Evolutionary conservation across 495 filamentous ascomycete genomes (phyloP), one percentile per base, ranked within the genome.

Genomic region (Coniosporium apollinis): DNA sequence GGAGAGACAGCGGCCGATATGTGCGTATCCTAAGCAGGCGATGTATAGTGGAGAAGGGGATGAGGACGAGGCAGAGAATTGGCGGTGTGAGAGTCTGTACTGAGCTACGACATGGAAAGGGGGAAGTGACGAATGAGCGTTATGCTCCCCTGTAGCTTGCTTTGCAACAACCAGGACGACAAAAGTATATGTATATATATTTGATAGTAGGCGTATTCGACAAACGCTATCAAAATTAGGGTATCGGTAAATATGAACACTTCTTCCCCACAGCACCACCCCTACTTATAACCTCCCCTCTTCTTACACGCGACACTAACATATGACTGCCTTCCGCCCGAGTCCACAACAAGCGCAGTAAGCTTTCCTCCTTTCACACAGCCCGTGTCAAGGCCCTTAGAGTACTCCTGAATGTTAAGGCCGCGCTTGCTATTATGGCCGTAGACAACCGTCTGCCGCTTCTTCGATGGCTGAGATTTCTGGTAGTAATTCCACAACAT

Each of bases 341-440:
- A 45, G 39, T 73, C 70, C 25, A 92, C 67, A 3, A 94, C 62
- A 38, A 89, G 45, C n/a, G 81, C 87, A 2, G 79, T 81, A 38
- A 94, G 49, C 36, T 66, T 62, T 0, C 72, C 74, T 5, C 82
- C 84, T 36, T 72, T 69, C 7, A 80, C 70, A 49, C 86, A 94
- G 1, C 75, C 77, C 0, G 74, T 74, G 51, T 96, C 89, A 15
- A 97, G 60, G 1, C 89, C 89, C 49, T 82, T 83, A 28, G 75
- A 77, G 51, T 84, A 91, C 20, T 57, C 57, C 29, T 67, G 54
- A 5, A 80, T 54, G 26, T 76, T 71, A 13, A 92, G 64, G 0
- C 80, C 82, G 0, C 58, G 52, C 26, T 71, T 72, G 25, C 82
- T 69, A 52, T 96, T 81, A 50, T 97, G 89, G 3, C 87, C 89